Evolutionary conservation across 164 flowering plant species (phyloP).

Genomic region (Nymphaea thermarum): DNA sequence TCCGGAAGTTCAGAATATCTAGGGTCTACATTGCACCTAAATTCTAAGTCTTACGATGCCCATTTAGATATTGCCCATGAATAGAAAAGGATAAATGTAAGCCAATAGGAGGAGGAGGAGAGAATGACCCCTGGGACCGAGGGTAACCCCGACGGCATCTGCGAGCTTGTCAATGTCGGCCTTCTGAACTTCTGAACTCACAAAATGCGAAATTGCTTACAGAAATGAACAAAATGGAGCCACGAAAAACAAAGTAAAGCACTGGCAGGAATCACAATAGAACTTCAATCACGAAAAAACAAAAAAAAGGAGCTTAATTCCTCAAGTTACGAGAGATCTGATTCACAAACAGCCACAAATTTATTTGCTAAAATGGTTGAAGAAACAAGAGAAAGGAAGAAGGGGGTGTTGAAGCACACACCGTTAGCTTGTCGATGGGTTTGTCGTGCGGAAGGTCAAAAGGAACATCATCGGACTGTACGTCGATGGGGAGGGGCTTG

Average conservation of each 20-base stretch:
- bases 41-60: too few species aligned
- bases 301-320: neutral
- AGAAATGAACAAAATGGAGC: too few species aligned
- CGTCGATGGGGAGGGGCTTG: conserved; percentile 46
- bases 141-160: conserved; percentile 92
- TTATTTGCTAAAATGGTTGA: neutral
- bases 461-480: conserved; percentile 12
- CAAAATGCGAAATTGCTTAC: too few species aligned
- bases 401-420: conserved; percentile 5
- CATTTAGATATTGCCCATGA: too few species aligned
- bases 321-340: neutral
- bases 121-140: conserved; percentile 89
- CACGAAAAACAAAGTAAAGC: neutral
- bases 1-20: too few species aligned
- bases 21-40: too few species aligned
- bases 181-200: conserved; percentile 10
- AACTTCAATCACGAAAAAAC: too few species aligned
- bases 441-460: neutral
- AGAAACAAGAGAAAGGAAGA: neutral
- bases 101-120: neutral
- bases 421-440: conserved; percentile 33
- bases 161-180: conserved; percentile 92
- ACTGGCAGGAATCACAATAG: neutral
- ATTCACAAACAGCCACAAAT: neutral
- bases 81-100: too few species aligned